Evolutionary conservation across 2,329 filamentous ascomycete genomes (phyloP), one percentile per base, ranked within the genome.

Genomic region (Ophiostoma quercus): DNA sequence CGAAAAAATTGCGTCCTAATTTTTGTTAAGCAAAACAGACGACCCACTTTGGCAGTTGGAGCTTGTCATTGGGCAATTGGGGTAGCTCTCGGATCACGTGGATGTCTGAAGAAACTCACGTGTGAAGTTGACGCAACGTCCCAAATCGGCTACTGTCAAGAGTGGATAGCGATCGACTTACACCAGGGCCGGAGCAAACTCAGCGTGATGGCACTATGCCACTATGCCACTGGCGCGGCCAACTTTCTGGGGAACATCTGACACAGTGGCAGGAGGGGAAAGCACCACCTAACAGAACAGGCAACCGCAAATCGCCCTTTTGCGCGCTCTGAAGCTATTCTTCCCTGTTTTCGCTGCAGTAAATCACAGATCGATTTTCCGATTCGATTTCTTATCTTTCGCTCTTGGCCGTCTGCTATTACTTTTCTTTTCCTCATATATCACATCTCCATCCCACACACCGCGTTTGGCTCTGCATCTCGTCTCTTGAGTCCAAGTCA

Each of bases 1-100:
- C 60, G 60, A 65, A 65, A 65, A 65, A 65, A 65, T 65, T 65
- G 62, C 62, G 62, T 39, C 62, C 19, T 39, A 39, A 39, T 34
- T 39, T 32, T 65, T 37, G 62, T 37, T 39, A 65, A 39, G 34
- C 62, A 37, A 34, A n/a, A 65, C 62, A 5, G 57, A 22, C 19
- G 41, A 25, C 29, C 29, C 41, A 29, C 39, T 43, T 34, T 29
- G 19, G 12, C 16, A 41, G 67, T 14, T 65, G 29, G 14, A 39
- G 63, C 34, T 66, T 43, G 37, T 9, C 32, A 66, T 66, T 66
- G 63, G 34, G 3, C 34, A 25, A 22, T 66, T 29, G 19, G 37
- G n/a, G 37, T 9, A 47, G 65, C 65, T 43, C n/a, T n/a, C 29
- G 1, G 14, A 16, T 34, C 47, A 39, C 67, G 67, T 68, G 47